Evolutionary conservation across 2,329 filamentous ascomycete species (phyloP).

Genomic region (Dothideomycetes sp.): DNA sequence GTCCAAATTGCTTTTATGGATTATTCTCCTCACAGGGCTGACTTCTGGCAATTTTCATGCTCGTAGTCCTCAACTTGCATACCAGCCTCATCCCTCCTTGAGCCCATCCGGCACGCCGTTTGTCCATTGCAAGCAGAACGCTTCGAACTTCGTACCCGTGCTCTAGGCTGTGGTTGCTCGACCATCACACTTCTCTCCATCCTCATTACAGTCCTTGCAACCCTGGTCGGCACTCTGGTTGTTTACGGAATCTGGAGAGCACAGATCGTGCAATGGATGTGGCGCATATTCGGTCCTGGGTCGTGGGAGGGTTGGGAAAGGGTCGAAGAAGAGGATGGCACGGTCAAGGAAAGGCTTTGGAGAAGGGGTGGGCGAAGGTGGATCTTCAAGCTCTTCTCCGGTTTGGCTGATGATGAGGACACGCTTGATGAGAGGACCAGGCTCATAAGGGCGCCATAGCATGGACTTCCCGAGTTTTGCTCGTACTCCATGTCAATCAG

Average conservation of each 20-base stretch:
- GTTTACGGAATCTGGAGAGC: slow-evolving; percentile 19
- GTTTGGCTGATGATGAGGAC: not conserved
- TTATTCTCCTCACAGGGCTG: not conserved
- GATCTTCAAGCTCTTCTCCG: not conserved
- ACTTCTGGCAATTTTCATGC: not conserved
- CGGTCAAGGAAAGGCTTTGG: slow-evolving; percentile 2
- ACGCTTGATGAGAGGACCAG: not conserved
- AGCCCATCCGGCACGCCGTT: slow-evolving; percentile 23
- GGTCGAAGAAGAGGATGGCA: slow-evolving; percentile 6
- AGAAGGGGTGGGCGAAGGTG: not conserved
- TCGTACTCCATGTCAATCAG: no score
- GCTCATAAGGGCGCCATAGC: no score
- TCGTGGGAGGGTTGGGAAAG: slow-evolving; percentile 10
- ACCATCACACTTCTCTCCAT: slow-evolving; percentile 34
- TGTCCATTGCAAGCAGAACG: slow-evolving; percentile 29
- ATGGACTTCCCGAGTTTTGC: no score
- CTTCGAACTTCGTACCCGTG: slow-evolving; percentile 33
- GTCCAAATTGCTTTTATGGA: not conserved
- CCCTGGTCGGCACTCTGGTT: slow-evolving; percentile 26
- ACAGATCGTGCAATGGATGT: slow-evolving; percentile 10
- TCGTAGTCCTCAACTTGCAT: slow-evolving; percentile 31
- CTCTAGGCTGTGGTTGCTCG: slow-evolving; percentile 34
- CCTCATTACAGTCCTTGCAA: slow-evolving; percentile 31
- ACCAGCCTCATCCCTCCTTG: slow-evolving; percentile 28
- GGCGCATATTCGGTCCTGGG: slow-evolving; percentile 17